A percentile compares a stretch with the other conserved stretches of the same genome.
Conservation (phyloP, 2,329 filamentous ascomycete species). For the Fusarium sp. region DNA sequence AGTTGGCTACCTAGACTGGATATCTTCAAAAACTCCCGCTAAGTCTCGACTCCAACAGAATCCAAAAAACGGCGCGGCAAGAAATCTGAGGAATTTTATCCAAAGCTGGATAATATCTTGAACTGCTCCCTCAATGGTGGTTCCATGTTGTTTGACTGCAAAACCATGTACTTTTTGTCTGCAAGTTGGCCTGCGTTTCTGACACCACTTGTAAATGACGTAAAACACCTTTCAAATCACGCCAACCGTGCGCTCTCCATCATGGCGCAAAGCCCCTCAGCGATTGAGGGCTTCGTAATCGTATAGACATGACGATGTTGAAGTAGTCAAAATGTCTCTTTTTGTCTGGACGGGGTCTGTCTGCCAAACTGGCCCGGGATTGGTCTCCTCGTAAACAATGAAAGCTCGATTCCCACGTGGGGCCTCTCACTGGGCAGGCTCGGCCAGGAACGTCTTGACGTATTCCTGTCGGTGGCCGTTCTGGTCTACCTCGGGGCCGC, state of each 20-base stretch:
- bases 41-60: constrained; percentile 5
- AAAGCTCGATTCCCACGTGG: constrained; percentile 36
- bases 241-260: constrained; percentile 21
- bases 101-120: not conserved
- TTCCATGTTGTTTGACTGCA: not conserved
- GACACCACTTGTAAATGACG: constrained; percentile 29
- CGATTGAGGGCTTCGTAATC: constrained; percentile 4
- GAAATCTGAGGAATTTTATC: not conserved
- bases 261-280: constrained; percentile 2
- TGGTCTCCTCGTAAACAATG: constrained; percentile 5
- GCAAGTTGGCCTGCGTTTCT: not conserved
- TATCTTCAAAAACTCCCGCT: constrained; percentile 33
- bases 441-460: constrained; percentile 61
- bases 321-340: not conserved
- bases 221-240: constrained; percentile 22
- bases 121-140: not conserved
- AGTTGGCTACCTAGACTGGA: not conserved
- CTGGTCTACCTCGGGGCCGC: constrained; percentile 78
- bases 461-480: constrained; percentile 87
- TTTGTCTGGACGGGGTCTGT: not conserved
- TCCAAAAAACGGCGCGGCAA: not conserved
- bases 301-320: not conserved
- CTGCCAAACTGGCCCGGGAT: not conserved
- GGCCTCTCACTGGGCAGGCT: constrained; percentile 36
- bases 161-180: not conserved